phyloP scores from a whole-genome alignment of 345 rosid species.

The Acer campestre region DNA sequence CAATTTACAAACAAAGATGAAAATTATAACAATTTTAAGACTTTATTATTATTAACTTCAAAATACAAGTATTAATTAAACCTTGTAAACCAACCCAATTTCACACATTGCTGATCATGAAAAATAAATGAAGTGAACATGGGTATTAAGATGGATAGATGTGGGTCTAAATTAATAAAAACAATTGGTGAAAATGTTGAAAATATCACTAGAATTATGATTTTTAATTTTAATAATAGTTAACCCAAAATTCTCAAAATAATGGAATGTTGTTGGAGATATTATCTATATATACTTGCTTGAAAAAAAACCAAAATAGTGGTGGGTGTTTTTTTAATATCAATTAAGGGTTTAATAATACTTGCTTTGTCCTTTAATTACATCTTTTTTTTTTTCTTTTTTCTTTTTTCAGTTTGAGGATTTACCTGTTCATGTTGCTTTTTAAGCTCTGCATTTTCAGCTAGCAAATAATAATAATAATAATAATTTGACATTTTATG shows the following conservation, averaged over 20 bases:
- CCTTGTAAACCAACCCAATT: not conserved
- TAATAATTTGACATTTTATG: not conserved
- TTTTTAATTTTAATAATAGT: too few relatives aligned
- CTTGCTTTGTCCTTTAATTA: too few relatives aligned
- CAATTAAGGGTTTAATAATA: not conserved
- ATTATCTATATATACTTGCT: too few relatives aligned
- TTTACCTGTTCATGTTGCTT: constrained; percentile 69
- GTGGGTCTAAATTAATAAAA: too few relatives aligned
- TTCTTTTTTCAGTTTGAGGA: too few relatives aligned
- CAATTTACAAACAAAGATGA: constrained; percentile 19
- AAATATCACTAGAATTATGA: too few relatives aligned
- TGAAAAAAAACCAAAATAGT: not conserved
- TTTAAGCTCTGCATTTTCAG: constrained; percentile 69
- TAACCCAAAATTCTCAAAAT: not conserved
- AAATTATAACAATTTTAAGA: not conserved
- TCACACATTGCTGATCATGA: not conserved
- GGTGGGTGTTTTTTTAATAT: not conserved
- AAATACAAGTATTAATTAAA: not conserved
- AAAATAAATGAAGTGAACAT: too few relatives aligned
- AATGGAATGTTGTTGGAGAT: too few relatives aligned
- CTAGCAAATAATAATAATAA: constrained; percentile 20
- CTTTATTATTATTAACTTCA: not conserved
- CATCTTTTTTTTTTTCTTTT: too few relatives aligned
- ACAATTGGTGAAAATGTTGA: too few relatives aligned
- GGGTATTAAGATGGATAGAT: too few relatives aligned